phyloP scores from a whole-genome alignment of 1,284 basidiomycete genomes.

The Cronartium quercuum region DNA sequence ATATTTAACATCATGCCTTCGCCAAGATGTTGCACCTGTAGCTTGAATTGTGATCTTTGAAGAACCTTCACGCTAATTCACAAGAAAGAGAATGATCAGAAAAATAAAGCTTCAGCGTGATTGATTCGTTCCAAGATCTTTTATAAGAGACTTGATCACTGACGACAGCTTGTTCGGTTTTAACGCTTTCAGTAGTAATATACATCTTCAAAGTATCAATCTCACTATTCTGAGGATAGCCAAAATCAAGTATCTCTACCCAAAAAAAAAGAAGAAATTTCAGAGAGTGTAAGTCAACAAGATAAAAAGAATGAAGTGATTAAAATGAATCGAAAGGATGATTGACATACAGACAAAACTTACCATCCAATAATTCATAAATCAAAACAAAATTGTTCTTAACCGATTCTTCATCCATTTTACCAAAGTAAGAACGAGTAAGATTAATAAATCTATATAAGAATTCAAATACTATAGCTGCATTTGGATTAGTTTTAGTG shows the following conservation, averaged over 20 bases:
- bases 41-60: conserved; percentile 94
- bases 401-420: conserved; percentile 92
- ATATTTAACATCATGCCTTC: conserved; percentile 88
- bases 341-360: conserved; percentile 42
- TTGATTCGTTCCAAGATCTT: neutral
- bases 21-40: conserved; percentile 88
- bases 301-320: neutral
- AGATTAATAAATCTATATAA: conserved; percentile 93
- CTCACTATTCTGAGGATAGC: conserved; percentile 99
- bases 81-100: neutral
- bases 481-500: conserved; percentile 83
- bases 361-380: conserved; percentile 90
- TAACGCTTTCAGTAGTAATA: conserved; percentile 94
- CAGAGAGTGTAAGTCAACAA: neutral
- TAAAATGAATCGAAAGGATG: neutral
- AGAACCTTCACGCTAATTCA: conserved; percentile 73
- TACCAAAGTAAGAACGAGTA: conserved; percentile 89
- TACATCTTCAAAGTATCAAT: conserved; percentile 95
- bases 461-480: conserved; percentile 95
- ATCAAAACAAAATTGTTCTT: conserved; percentile 99
- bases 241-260: conserved; percentile 94
- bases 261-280: neutral
- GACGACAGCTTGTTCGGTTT: conserved; percentile 71
- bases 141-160: conserved; percentile 46
- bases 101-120: conserved; percentile 11